Percentiles rank a stretch among this genome's conserved stretches.
These are phyloP conservation scores for Hypholoma sublateritium DNA, from an alignment of 768 basidiomycete species.

Conservation along the genomic window DNA sequence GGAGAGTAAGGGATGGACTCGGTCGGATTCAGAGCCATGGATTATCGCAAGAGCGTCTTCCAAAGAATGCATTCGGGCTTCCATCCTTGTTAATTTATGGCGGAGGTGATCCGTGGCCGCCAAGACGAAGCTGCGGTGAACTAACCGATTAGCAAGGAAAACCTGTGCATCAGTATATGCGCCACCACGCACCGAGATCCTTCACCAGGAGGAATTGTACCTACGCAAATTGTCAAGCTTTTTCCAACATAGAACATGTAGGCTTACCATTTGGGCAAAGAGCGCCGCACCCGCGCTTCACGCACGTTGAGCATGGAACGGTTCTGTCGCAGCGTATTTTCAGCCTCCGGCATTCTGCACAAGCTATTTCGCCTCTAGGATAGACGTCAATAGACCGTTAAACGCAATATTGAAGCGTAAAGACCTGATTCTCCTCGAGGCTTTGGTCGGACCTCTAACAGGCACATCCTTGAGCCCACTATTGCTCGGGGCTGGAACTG, in stretches of 20 bases:
- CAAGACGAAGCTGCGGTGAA: constrained; percentile 42
- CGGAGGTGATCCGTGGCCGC: constrained; percentile 54
- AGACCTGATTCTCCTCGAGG: constrained; percentile 38
- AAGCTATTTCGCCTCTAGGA: constrained; percentile 40
- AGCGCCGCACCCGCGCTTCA: constrained; percentile 49
- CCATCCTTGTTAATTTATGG: constrained; percentile 43
- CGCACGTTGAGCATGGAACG: constrained; percentile 48
- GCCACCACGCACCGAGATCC: constrained; percentile 43
- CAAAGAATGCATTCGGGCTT: constrained; percentile 50
- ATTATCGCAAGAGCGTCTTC: constrained; percentile 55
- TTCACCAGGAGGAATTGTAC: constrained; percentile 51
- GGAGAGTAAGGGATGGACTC: constrained; percentile 44
- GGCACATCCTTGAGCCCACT: constrained; percentile 11
- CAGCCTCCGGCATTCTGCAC: constrained; percentile 43
- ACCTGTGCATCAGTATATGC: not conserved
- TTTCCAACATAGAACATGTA: not conserved
- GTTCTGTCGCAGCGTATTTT: constrained; percentile 41
- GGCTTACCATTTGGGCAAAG: constrained; percentile 52
- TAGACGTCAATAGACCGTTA: not conserved
- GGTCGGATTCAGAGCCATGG: constrained; percentile 36
- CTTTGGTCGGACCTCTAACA: constrained; percentile 29
- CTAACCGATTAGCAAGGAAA: not conserved
- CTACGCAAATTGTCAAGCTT: not conserved
- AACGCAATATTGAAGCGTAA: constrained; percentile 10
- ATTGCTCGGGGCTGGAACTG: not conserved